Evolutionary conservation across 2,329 filamentous ascomycete genomes (phyloP), one percentile per base, ranked within the genome.

Genomic region (Calonectria honghensis): DNA sequence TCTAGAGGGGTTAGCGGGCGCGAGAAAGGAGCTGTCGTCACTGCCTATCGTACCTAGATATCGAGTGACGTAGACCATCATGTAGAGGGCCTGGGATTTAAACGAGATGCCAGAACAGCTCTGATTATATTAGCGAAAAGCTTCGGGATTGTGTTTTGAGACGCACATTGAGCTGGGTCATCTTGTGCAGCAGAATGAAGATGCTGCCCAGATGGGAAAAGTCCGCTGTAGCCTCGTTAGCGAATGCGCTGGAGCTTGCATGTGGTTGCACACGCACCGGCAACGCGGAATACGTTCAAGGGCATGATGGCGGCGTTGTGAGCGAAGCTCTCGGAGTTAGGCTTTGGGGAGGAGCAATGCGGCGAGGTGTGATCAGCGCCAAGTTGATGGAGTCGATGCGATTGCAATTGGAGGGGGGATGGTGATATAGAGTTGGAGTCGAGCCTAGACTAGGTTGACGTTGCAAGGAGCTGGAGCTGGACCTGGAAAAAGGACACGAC

Each of bases 91-190:
- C 90, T 99, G 97, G 76, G 96, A 98, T 86, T 99, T 99, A 91
- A 99, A 98, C 20, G 97, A 99, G 86, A 99, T 96, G 81, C 97
- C 97, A 52, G 96, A 94, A 85, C 96, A 98, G 89, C 96, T 98
- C 96, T 98, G 84, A n/a, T 70, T 63, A 35, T 61, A 31, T 74
- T 48, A 76, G 82, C 81, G 74, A 81, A 75, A 61, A 67, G 73
- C 79, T n/a, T 65, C 31, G 3, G 35, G n/a, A 14, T 13, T n/a
- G 61, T 16, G 31, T 64, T 54, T 61, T 37, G 18, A 51, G 68
- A 73, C 93, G 76, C 89, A 98, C 96, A 84, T 95, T 98, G 59
- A 97, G 93, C 84, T 94, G 92, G 81, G 93, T 93, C 96, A 99
- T 99, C 90, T 99, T 99, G 85, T 98, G 96, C 77, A 99, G 90